Percentiles rank a stretch among this genome's conserved stretches.
phyloP scores from a whole-genome alignment of 2,329 filamentous ascomycete species.

The Colletotrichum tamarilloi region DNA sequence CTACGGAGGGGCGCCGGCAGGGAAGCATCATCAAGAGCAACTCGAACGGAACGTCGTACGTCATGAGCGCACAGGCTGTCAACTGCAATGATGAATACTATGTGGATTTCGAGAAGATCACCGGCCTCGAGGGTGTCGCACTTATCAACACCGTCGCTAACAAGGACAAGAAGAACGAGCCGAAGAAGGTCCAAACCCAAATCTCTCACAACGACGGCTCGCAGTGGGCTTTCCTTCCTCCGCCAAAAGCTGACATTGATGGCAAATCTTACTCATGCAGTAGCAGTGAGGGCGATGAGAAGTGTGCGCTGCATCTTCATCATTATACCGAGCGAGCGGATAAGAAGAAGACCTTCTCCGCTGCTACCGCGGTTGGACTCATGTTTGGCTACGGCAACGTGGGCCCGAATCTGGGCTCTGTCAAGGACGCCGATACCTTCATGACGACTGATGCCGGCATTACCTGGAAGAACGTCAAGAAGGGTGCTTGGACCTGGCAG shows the following conservation, averaged over 20 bases:
- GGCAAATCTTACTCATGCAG: constrained; percentile 79
- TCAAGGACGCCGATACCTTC: constrained; percentile 86
- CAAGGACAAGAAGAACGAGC: constrained; percentile 69
- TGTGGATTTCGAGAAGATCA: constrained; percentile 97
- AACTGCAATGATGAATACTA: constrained; percentile 83
- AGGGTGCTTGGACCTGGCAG: constrained; percentile 92
- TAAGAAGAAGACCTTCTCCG: constrained; percentile 86
- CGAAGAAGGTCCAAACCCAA: constrained; percentile 87
- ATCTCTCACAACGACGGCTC: constrained; percentile 98
- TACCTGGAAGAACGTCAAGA: constrained; percentile 85
- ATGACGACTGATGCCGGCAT: constrained; percentile 93
- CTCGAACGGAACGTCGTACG: constrained; percentile 96
- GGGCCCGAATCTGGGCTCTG: constrained; percentile 72
- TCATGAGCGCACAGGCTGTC: constrained; percentile 82
- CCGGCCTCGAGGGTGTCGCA: constrained; percentile 89
- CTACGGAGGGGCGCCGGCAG: constrained; percentile 72
- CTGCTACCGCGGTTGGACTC: constrained; percentile 86
- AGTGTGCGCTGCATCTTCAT: constrained; percentile 91
- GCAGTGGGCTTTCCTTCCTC: constrained; percentile 81
- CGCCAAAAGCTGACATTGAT: constrained; percentile 78
- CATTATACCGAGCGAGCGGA: constrained; percentile 93
- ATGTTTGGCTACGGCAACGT: constrained; percentile 96
- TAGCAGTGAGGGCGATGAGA: constrained; percentile 65
- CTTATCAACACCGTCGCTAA: constrained; percentile 90
- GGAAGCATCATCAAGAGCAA: constrained; percentile 97